Evolutionary conservation across 2,329 filamentous ascomycete genomes (phyloP).

Genomic region (Hypoxylon sp.): DNA sequence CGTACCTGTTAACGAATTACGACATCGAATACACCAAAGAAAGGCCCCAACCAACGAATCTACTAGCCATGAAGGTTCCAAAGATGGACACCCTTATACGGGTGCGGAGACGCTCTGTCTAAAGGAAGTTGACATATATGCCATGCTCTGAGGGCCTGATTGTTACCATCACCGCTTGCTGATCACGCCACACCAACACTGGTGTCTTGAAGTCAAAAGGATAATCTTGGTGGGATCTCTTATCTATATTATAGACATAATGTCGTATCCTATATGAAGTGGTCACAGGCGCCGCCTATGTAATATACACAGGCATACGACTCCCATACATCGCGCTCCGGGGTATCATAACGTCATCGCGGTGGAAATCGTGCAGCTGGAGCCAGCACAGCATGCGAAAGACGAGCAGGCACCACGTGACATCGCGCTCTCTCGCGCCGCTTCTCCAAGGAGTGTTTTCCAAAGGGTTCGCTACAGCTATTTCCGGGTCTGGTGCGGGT

Average conservation of each 20-base stretch:
- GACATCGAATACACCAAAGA: no score
- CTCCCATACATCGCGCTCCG: slow-evolving; percentile 69
- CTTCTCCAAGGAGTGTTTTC: slow-evolving; percentile 42
- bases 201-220: no score
- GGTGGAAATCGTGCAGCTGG: slow-evolving; percentile 70
- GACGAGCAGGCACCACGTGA: slow-evolving; percentile 69
- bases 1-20: no score
- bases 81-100: neutral
- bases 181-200: no score
- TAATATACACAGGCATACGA: slow-evolving; percentile 70
- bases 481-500: slow-evolving; percentile 13
- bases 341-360: slow-evolving; percentile 66
- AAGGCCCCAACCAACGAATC: no score
- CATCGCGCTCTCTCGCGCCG: slow-evolving; percentile 44
- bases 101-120: neutral
- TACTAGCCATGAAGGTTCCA: no score
- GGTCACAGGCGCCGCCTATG: slow-evolving; percentile 43
- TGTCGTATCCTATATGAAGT: neutral
- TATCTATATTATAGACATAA: no score
- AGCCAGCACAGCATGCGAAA: slow-evolving; percentile 73
- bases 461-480: slow-evolving; percentile 29
- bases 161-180: no score
- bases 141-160: no score
- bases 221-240: no score
- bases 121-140: neutral